Percentiles rank a stretch among this genome's conserved stretches.
These are phyloP conservation scores for Skeletonema grethae DNA, from an alignment of 108 stramenopile genomes.

Conservation along the genomic window DNA sequence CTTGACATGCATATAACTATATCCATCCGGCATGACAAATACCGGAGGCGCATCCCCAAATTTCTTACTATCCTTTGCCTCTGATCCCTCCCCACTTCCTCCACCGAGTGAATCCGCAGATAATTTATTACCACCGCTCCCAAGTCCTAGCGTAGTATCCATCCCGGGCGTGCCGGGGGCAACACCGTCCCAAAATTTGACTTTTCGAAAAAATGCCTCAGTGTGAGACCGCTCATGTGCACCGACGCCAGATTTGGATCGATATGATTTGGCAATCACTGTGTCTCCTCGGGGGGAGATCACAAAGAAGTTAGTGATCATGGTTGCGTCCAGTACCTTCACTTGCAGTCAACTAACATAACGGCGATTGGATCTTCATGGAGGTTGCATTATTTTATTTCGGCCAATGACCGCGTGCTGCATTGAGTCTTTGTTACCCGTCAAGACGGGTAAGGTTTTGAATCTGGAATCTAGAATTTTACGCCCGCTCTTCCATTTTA, in stretches of 20 bases:
- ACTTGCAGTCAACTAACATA: neutral
- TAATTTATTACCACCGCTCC: conserved; percentile 9
- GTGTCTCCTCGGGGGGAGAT: conserved; percentile 98
- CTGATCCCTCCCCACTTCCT: conserved; percentile 11
- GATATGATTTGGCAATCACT: conserved; percentile 94
- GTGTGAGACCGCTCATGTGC: conserved; percentile 88
- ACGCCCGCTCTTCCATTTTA: no score
- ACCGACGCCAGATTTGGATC: conserved; percentile 69
- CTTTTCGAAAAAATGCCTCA: conserved; percentile 96
- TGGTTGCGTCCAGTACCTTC: conserved; percentile 17
- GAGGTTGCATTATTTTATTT: no score
- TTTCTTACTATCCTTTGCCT: conserved; percentile 31
- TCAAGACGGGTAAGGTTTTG: neutral
- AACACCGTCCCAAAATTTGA: conserved; percentile 94
- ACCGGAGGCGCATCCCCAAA: conserved; percentile 91
- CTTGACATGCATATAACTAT: conserved; percentile 94
- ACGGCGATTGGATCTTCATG: neutral
- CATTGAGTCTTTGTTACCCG: neutral
- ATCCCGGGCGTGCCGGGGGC: conserved; percentile 46
- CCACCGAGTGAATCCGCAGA: conserved; percentile 10
- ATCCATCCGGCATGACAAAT: conserved; percentile 90
- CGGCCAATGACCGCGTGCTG: neutral
- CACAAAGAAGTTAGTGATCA: conserved; percentile 96
- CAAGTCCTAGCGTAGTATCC: conserved; percentile 36
- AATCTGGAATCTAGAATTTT: neutral